Evolutionary conservation across 495 filamentous ascomycete genomes (phyloP), one percentile per base, ranked within the genome.

Genomic region (Chaetomium fimeti): DNA sequence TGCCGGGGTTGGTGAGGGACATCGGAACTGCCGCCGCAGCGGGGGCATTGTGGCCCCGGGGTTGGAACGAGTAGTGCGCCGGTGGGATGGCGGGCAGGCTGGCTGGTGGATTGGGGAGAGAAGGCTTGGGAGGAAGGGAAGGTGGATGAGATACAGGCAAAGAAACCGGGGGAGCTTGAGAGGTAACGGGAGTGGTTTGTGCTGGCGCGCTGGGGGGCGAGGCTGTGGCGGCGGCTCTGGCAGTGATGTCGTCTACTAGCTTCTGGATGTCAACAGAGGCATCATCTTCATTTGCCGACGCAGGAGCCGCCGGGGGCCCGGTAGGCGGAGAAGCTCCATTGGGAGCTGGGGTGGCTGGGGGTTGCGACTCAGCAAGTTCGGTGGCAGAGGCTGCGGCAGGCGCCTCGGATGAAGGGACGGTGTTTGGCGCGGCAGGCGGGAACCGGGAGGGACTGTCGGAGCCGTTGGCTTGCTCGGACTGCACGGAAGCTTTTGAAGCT

Each of bases 91-190:
- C 83, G 82, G 62, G 83, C 75, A 57, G 29, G 36, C 20, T 60
- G 36, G 49, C 36, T 16, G 66, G 62, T 13, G 52, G 61, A 24
- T 52, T 51, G 32, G 65, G 56, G 3, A 80, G 71, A 13, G 80
- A 79, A 16, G 84, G 83, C 67, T 83, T 80, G 60, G 85, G 79
- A 57, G 81, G 81, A 47, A 88, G 80, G 63, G 79, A 83, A 27
- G 72, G 62, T 58, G 78, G 74, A 66, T 78, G 72, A 64, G 80
- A 76, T 61, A 81, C 71, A 62, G 80, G 71, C 70, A 79, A 69
- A 64, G 82, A 68, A 61, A 71, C 66, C 61, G 73, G 36, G 47
- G 80, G 61, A 66, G 62, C 64, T 68, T 73, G 66, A 24, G 73
- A 76, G 62, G 76, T 66, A 70, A 66, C 71, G 63, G 72, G 70